Evolutionary conservation across 2,329 filamentous ascomycete genomes (phyloP).

Genomic region (Colletotrichum salicis): DNA sequence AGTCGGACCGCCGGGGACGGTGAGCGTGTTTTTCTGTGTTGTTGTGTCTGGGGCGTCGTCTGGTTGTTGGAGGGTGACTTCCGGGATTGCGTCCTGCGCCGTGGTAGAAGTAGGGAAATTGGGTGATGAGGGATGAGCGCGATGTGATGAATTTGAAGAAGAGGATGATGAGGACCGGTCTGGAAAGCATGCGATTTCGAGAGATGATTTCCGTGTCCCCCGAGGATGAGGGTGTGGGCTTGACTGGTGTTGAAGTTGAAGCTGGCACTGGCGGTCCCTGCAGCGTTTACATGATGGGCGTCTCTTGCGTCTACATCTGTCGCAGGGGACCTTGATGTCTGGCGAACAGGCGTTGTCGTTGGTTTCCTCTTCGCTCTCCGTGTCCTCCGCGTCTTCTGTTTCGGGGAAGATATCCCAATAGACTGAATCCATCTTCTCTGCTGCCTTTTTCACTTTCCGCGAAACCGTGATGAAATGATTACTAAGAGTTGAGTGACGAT

Average conservation of each 20-base stretch:
- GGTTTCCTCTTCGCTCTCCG: background rate
- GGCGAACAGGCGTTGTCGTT: background rate
- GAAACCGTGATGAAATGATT: background rate
- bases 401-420: slow-evolving; percentile 9
- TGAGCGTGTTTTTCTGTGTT: background rate
- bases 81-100: background rate
- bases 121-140: background rate
- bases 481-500: background rate
- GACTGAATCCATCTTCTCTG: slow-evolving; percentile 9
- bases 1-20: background rate
- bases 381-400: background rate
- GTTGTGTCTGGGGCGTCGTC: background rate
- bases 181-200: background rate
- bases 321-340: background rate
- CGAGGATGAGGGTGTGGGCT: background rate
- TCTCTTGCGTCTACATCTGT: background rate
- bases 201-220: background rate
- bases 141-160: background rate
- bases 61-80: slow-evolving; percentile 2
- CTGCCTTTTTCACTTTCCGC: too few species aligned
- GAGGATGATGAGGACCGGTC: background rate
- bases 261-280: background rate
- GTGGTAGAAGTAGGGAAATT: background rate
- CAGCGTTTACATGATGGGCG: background rate
- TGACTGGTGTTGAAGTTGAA: background rate